Evolutionary conservation across 1,284 basidiomycete species (phyloP), one percentile per base, ranked within the genome.

Genomic region (Cutaneotrichosporon spelunceum): DNA sequence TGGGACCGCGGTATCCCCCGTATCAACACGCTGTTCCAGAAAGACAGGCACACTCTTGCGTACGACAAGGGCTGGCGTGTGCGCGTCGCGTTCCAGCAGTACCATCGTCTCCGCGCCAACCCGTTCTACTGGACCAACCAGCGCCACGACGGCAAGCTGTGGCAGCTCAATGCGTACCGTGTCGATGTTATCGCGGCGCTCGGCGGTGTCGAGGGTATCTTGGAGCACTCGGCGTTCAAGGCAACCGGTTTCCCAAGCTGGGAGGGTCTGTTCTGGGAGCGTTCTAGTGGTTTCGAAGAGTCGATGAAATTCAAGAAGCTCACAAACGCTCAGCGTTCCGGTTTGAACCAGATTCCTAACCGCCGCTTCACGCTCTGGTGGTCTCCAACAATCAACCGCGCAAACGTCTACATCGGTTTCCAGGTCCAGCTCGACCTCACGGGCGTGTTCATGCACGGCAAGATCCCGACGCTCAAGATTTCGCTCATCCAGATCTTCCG

Each of bases 281-380:
- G 94, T 79, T 88, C 89, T 23, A 91, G 57, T 61, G 48, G 48
- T 13, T 50, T 50, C 48, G 57, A 61, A 29, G 60, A 97, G 79
- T 93, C 91, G 2, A 99, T 98, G 95, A 85, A 93, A 78, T 93
- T 91, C 83, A 95, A 94, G 83, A 94, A 93, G 62, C 74, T 78
- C 68, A 82, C 82, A 65, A 82, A 81, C 64, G 70, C 74, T 34
- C 72, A 76, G 93, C 74, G 95, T 91, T 30, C 95, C 93, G 82
- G 74, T 75, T 63, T 77, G 26, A 63, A 56, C 42, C 75, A 99
- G 78, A 97, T 99, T 77, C 96, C 96, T 8, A 99, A 99, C 78
- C 93, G 96, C 87, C 90, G 95, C n/a, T 99, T 99, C 83, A 99
- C 94, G 3, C 84, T 99, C 7, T 99, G 96, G 96, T 99, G 95